Base-by-base conservation (phyloP, 352 stramenopile species). In the Plasmopara halstedii region DNA sequence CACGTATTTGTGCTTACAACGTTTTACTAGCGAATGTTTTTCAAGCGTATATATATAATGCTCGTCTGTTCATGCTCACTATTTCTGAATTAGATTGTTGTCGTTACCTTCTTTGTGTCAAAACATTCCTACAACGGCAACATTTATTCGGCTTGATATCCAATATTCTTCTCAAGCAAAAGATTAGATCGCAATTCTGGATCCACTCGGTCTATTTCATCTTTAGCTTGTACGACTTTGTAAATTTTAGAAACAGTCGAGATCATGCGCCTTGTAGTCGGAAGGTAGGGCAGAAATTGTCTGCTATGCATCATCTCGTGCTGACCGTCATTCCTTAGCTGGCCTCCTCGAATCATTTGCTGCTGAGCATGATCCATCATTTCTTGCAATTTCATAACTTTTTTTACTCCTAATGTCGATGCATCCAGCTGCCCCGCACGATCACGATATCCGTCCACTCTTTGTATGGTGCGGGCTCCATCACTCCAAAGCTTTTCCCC, bases 121-220 rank as follows among this genome's bases (percentile, higher is more conserved):
- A 27, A 27, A 27, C 8, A n/a, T 27, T 9, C 23, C 18, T 50
- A 29, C 31, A 46, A 35, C 11, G 33, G 17, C 18, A 51, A 32
- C 7, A 43, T n/a, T 19, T 21, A 45, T 33, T 58, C 49, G 34
- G 18, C n/a, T 22, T 31, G 15, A 7, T 19, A 14, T 35, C 6
- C 35, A 18, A 25, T 37, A 13, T 38, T 53, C 35, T 61, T 65
- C 46, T 70, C 62, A 38, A 64, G 45, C 7, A 70, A 39, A 6
- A 79, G 17, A 25, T 75, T 66, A 13, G 61, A 60, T 13, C 64
- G 62, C 19, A 82, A 27, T 41, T 82, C 67, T 4, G 62, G 64
- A 22, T 62, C 63, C 70, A 83, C 81, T 36, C 78, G 61, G 46
- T 85, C 70, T 31, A 85, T 85, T 51, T 76, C 75, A 22, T 85